Conservation (phyloP, 345 rosid genomes). For the Lepidium africanum region DNA sequence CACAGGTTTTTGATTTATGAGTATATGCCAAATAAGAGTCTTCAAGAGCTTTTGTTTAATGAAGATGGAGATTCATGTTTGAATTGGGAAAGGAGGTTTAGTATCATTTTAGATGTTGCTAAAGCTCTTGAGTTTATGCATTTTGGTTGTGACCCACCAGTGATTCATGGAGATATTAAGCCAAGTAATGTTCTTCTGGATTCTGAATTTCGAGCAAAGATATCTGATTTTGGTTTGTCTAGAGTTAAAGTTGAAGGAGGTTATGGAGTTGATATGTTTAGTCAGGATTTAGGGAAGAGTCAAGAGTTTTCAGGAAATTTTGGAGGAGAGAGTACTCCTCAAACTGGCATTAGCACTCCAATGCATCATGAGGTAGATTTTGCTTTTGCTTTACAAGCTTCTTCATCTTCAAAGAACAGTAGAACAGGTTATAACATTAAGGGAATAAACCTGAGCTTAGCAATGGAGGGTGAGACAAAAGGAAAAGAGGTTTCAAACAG, state of each 20-base stretch:
- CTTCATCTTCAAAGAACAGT: constrained; percentile 75
- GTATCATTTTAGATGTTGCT: constrained; percentile 70
- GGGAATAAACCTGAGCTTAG: constrained; percentile 49
- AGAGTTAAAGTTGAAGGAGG: constrained; percentile 80
- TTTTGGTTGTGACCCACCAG: constrained; percentile 86
- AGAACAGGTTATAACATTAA: constrained; percentile 46
- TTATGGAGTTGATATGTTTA: constrained; percentile 69
- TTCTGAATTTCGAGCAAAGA: constrained; percentile 70
- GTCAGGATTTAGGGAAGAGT: constrained; percentile 79
- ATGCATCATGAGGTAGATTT: constrained; percentile 71
- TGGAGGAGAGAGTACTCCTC: constrained; percentile 47
- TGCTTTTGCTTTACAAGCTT: constrained; percentile 90
- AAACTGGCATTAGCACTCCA: constrained; percentile 42
- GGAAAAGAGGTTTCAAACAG: constrained; percentile 66
- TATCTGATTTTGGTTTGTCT: constrained; percentile 92
- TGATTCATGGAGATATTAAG: constrained; percentile 94
- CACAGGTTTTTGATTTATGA: constrained; percentile 78
- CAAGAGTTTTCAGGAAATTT: constrained; percentile 69
- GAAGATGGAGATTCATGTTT: constrained; percentile 42
- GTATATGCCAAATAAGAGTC: constrained; percentile 88
- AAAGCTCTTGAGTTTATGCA: constrained; percentile 85
- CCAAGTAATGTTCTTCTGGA: constrained; percentile 92
- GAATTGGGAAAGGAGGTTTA: constrained; percentile 72
- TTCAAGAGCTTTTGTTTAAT: constrained; percentile 72
- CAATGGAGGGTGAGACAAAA: constrained; percentile 44